Base-by-base conservation (phyloP, 306 rosid genomes). In the Cicer yamashitae region DNA sequence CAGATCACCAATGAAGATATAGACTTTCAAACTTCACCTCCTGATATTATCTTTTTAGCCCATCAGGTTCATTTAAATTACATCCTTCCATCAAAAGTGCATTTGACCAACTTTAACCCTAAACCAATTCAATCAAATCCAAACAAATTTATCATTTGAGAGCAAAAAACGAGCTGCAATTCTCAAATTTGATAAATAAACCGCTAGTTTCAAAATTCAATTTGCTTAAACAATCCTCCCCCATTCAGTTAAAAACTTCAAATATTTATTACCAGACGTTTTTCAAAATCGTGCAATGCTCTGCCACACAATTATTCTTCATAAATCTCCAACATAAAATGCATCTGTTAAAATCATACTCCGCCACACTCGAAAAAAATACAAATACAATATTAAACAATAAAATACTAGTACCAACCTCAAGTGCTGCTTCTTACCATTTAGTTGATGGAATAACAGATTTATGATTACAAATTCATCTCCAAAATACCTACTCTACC, bases 291-390 rank as follows among this genome's bases (percentile, higher is more conserved):
- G 44, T 34, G 6, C 66, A 34, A 60, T 13, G 22, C 22, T 13
- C n/a, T 34, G 45, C 7, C 67, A 60, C 45, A 7, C 66, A 60
- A 7, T 39, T 39, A 60, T 60, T 60, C 20, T 34, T 50, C 61
- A 50, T 6, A 48, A 37, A n/a, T 56, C 38, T 44, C 74, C 25
- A 47, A 43, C 37, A 57, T n/a, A 38, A 43, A 60, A 60, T 20
- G 70, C 76, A 78, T 41, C 54, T 11, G 53, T 10, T 41, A 48
- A 78, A 70, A 59, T 22, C 45, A 43, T 48, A 4, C 66, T 14
- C 65, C 30, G 57, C 60, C 25, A 1, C 7, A 25, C 45, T 18
- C 15, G 12, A 12, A 15, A 65, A 37, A 18, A 17, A 71, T 11
- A 7, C 38, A 34, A 10, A n/a, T 34, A 37, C 7, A 60, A 60